Evolutionary conservation across 1,139 yeast genomes (phyloP).

Genomic region (Saccharomycopsis hybrid): DNA sequence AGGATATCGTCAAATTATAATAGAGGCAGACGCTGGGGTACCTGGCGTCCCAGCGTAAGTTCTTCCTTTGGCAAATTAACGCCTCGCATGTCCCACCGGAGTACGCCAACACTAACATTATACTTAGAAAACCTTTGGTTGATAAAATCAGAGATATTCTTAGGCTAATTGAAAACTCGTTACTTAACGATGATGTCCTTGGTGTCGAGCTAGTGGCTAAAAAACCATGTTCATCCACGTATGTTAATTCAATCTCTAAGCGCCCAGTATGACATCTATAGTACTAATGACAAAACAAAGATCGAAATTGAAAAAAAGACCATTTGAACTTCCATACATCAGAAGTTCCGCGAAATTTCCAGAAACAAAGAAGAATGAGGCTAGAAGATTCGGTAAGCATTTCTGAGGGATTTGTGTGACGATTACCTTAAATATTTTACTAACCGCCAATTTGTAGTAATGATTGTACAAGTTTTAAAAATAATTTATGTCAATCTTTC

Average conservation of each 20-base stretch:
- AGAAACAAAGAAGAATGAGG: neutral
- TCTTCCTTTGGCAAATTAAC: too few species aligned
- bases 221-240: constrained; percentile 4
- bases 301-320: neutral
- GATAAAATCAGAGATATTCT: constrained; percentile 1
- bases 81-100: too few species aligned
- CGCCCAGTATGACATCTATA: neutral
- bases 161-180: constrained; percentile 11
- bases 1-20: neutral
- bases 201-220: constrained; percentile 1
- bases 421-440: neutral
- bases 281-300: neutral
- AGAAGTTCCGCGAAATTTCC: constrained; percentile 6
- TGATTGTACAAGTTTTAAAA: constrained; percentile 16
- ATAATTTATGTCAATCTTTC: constrained; percentile 8
- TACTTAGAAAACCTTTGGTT: too few species aligned
- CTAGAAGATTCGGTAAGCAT: constrained; percentile 5
- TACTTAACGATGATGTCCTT: constrained; percentile 9
- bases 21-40: neutral
- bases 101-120: too few species aligned
- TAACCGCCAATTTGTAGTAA: neutral
- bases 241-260: neutral
- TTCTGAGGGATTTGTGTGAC: neutral
- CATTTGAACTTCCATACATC: neutral
- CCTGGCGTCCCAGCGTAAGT: neutral